phyloP scores from a whole-genome alignment of 2,329 filamentous ascomycete genomes.

The Calonectria hongkongensis region DNA sequence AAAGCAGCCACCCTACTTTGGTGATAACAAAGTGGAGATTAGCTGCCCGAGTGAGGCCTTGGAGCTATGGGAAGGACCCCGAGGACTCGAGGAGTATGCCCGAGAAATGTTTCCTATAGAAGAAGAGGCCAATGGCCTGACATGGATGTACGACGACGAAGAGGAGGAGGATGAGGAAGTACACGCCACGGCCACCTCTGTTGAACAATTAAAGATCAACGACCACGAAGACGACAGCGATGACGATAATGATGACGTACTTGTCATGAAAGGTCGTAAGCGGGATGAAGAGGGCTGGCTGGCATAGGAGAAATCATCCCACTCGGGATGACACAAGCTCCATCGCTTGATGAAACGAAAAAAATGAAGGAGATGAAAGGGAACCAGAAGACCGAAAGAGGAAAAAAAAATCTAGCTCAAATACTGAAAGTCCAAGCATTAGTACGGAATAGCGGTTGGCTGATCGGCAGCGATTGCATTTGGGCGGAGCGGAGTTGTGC shows the following conservation, averaged over 20 bases:
- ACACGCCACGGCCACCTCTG: constrained; percentile 59
- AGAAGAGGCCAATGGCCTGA: constrained; percentile 93
- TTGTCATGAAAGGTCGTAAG: constrained; percentile 75
- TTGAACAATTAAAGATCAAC: constrained; percentile 64
- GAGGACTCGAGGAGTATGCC: constrained; percentile 95
- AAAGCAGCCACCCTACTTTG: constrained; percentile 79
- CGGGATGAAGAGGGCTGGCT: constrained; percentile 77
- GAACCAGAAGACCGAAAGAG: constrained; percentile 40
- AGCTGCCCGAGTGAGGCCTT: constrained; percentile 85
- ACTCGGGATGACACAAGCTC: constrained; percentile 20
- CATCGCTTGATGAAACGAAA: constrained; percentile 37
- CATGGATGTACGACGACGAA: constrained; percentile 86
- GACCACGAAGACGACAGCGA: constrained; percentile 66
- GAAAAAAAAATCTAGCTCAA: constrained; percentile 38
- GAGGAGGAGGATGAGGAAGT: constrained; percentile 63
- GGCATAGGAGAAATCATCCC: constrained; percentile 60
- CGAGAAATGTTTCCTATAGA: constrained; percentile 95
- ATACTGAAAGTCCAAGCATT: constrained; percentile 37
- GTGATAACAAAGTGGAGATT: constrained; percentile 72
- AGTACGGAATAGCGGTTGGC: constrained; percentile 42
- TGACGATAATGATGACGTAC: constrained; percentile 75
- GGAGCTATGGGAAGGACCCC: constrained; percentile 91
- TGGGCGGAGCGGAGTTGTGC: constrained; percentile 54
- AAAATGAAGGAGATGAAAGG: constrained; percentile 10
- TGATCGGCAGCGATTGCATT: constrained; percentile 54